These are phyloP conservation scores for Oemleria cerasiformis DNA, from an alignment of 306 rosid species.

Conservation along the genomic window DNA sequence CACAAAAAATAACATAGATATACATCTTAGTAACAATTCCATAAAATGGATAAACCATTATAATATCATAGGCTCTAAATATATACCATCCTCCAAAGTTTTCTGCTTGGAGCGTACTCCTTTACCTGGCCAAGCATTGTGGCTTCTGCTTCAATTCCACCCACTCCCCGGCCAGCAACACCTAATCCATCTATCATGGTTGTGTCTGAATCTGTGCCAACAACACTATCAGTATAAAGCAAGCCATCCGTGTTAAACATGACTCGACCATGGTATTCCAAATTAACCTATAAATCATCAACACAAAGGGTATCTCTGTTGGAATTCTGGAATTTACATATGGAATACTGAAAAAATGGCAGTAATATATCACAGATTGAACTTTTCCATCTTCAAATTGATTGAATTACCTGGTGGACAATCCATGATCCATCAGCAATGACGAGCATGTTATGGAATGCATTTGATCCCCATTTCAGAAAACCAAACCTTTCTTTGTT, in stretches of 20 bases:
- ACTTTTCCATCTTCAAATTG: constrained; percentile 3
- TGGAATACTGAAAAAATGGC: too few relatives aligned
- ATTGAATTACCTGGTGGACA: constrained; percentile 80
- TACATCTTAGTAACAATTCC: too few relatives aligned
- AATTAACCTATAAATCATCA: constrained; percentile 65
- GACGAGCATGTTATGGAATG: constrained; percentile 86
- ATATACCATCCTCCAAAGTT: too few relatives aligned
- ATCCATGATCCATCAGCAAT: constrained; percentile 97
- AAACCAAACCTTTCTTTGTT: constrained; percentile 89
- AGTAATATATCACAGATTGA: not conserved
- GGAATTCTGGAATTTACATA: constrained; percentile 15
- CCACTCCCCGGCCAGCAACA: constrained; percentile 99
- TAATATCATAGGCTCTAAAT: too few relatives aligned
- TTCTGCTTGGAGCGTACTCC: not conserved
- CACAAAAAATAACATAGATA: too few relatives aligned
- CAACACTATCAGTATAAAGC: constrained; percentile 94
- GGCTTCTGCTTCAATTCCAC: constrained; percentile 98
- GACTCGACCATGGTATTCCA: constrained; percentile 92
- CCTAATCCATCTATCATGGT: constrained; percentile 99
- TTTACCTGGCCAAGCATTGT: constrained; percentile 95
- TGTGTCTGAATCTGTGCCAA: constrained; percentile 95
- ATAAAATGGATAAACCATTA: too few relatives aligned
- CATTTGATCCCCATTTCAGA: constrained; percentile 95
- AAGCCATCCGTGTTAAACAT: constrained; percentile 78
- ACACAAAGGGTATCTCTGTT: constrained; percentile 17